Evolutionary conservation across 352 stramenopile species (phyloP), one percentile per base, ranked within the genome.

Genomic region (Phytophthora megakarya): DNA sequence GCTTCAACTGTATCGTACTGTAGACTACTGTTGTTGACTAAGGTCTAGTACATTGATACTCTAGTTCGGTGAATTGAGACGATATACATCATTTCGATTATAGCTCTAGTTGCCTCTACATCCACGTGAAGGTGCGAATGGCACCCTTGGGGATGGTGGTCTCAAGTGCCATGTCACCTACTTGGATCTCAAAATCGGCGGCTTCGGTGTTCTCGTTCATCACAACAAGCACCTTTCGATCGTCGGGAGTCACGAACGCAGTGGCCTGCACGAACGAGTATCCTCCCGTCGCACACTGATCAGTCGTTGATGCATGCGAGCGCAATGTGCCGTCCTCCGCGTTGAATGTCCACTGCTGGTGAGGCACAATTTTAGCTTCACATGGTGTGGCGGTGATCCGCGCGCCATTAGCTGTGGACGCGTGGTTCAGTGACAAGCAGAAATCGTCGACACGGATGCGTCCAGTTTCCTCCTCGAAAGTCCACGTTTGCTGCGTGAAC

Each of bases 131-230:
- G 18, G 82, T 93, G 39, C 78, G 84, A 32, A 93, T 93, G 15
- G 69, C 83, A 15, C 78, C 76, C 10, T 5, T 55, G 69, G 16
- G 22, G 4, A 56, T 9, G 8, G 48, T 26, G n/a, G 78, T 83
- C 10, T 75, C 55, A 16, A 92, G 44, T 19, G 65, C 63, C n/a
- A 47, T 46, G 42, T 73, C 74, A 9, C 69, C 77, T n/a, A 76
- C 67, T 18, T 80, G 65, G 21, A 94, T 48, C 46, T 85, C 70
- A 44, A 94, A 90, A 10, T 72, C 47, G 0, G 78, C 83, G 15
- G 81, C 65, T 50, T 90, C 83, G 18, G 83, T 86, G 70, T 94
- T 92, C 49, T 92, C 83, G 50, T 94, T 94, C 44, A 94, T 37
- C 46, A 92, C 81, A 6, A 94, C 83, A 23, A 88, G 58, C 25